Evolutionary conservation across 805 yeast genomes (phyloP).

Genomic region (Saccharomycopsis guyanensis): DNA sequence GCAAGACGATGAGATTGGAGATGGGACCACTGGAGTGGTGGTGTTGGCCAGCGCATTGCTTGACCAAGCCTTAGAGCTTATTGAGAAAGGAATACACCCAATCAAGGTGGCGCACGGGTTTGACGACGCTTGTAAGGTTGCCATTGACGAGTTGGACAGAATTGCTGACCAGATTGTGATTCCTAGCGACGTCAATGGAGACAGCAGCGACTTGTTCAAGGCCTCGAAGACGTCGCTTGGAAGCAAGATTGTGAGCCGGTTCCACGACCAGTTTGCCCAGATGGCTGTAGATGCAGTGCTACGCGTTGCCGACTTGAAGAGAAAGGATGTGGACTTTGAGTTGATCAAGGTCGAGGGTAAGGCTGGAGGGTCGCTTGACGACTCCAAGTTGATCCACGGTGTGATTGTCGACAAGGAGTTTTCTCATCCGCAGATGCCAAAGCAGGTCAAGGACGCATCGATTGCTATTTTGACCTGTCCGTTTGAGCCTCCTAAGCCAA

Average conservation of each 20-base stretch:
- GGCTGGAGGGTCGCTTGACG: constrained; percentile 85
- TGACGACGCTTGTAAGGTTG: constrained; percentile 82
- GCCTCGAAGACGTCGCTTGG: constrained; percentile 93
- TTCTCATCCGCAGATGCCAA: constrained; percentile 85
- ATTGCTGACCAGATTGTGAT: constrained; percentile 53
- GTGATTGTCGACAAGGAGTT: constrained; percentile 86
- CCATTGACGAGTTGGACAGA: constrained; percentile 68
- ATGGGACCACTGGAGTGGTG: constrained; percentile 96
- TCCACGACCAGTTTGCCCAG: constrained; percentile 79
- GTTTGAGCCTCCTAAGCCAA: constrained; percentile 99
- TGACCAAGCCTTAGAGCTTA: constrained; percentile 88
- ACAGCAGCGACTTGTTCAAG: constrained; percentile 61
- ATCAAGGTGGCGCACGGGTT: constrained; percentile 96
- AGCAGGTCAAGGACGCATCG: constrained; percentile 70
- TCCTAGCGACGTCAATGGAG: constrained; percentile 39
- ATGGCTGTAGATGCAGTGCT: constrained; percentile 92
- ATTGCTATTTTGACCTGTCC: constrained; percentile 94
- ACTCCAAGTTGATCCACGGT: constrained; percentile 93
- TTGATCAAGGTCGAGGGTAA: constrained; percentile 91
- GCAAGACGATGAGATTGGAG: constrained; percentile 98
- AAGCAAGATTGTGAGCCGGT: constrained; percentile 91
- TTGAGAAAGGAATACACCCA: constrained; percentile 92
- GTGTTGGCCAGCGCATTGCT: constrained; percentile 84
- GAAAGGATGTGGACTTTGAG: constrained; percentile 81
- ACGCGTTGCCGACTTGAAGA: constrained; percentile 39